Evolutionary conservation across 2,329 filamentous ascomycete species (phyloP).

Genomic region (Berkeleyomyces rouxiae): DNA sequence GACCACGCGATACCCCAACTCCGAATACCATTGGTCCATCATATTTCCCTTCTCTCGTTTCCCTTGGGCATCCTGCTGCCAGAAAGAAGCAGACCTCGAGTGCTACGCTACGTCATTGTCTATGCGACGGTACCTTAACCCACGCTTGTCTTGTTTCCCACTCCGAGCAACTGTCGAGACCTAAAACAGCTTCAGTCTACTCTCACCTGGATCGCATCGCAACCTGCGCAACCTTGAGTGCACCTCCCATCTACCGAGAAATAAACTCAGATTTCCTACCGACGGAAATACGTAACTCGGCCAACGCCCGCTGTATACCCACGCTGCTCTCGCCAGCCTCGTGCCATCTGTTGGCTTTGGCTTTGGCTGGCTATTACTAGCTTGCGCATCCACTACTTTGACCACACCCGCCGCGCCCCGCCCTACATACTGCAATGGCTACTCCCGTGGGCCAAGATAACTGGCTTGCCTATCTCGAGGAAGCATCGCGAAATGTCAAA

Average conservation of each 20-base stretch:
- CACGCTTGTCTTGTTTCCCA: not conserved
- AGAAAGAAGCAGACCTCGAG: not conserved
- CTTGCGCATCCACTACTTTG: not conserved
- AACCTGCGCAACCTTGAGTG: not conserved
- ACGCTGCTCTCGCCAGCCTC: not conserved
- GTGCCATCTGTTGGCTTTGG: not conserved
- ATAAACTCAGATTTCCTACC: not conserved
- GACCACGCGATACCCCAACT: not conserved
- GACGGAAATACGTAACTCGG: not conserved
- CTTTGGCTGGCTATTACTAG: not conserved
- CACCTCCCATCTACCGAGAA: not conserved
- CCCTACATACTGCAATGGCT: not conserved
- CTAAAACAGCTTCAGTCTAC: not conserved
- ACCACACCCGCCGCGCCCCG: not conserved
- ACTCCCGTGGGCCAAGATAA: constrained; percentile 55
- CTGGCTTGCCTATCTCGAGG: constrained; percentile 64
- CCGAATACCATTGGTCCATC: not conserved
- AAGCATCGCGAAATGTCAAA: constrained; percentile 43
- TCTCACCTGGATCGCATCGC: not conserved
- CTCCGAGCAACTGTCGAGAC: not conserved
- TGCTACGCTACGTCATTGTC: constrained; percentile 1
- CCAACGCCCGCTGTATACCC: not conserved
- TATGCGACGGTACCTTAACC: not conserved
- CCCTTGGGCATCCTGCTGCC: not conserved
- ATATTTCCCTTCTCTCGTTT: not conserved